These are phyloP conservation scores for Sporopachydermia cereana DNA, from an alignment of 1,139 yeast species.

Conservation along the genomic window DNA sequence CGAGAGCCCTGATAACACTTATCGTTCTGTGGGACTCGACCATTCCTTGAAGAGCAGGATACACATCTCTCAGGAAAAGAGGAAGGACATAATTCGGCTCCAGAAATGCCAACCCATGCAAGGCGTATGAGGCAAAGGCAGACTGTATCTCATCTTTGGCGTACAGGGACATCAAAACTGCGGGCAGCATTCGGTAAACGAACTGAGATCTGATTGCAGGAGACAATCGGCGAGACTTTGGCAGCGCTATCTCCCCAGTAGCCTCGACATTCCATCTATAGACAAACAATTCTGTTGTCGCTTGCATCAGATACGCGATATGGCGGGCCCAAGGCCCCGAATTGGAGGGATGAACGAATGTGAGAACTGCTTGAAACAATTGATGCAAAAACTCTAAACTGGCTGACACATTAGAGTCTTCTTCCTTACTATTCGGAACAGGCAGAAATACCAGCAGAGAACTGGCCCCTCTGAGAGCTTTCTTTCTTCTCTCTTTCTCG, in stretches of 20 bases:
- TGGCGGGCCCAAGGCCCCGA: constrained; percentile 73
- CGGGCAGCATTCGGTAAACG: constrained; percentile 43
- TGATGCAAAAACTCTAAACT: constrained; percentile 18
- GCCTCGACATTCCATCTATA: constrained; percentile 25
- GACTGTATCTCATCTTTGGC: constrained; percentile 54
- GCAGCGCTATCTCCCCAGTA: constrained; percentile 24
- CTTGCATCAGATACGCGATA: constrained; percentile 50
- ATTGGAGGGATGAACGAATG: constrained; percentile 88
- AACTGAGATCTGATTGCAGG: constrained; percentile 35
- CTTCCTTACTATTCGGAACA: neutral
- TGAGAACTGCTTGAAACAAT: constrained; percentile 58
- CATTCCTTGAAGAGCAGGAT: constrained; percentile 69
- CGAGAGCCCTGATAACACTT: constrained; percentile 59
- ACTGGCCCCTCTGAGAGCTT: constrained; percentile 14
- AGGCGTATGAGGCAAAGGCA: constrained; percentile 46
- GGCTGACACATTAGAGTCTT: neutral
- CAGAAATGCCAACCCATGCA: constrained; percentile 54
- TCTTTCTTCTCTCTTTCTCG: constrained; percentile 18
- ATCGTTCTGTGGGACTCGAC: constrained; percentile 75
- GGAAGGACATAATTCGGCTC: constrained; percentile 55
- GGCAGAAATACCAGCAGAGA: neutral
- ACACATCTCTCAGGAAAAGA: constrained; percentile 56
- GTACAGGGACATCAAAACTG: constrained; percentile 65
- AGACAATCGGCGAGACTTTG: constrained; percentile 35
- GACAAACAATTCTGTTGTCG: constrained; percentile 21